Evolutionary conservation across 2,329 filamentous ascomycete species (phyloP).

Genomic region (Arthrobotrys sphaeroides): DNA sequence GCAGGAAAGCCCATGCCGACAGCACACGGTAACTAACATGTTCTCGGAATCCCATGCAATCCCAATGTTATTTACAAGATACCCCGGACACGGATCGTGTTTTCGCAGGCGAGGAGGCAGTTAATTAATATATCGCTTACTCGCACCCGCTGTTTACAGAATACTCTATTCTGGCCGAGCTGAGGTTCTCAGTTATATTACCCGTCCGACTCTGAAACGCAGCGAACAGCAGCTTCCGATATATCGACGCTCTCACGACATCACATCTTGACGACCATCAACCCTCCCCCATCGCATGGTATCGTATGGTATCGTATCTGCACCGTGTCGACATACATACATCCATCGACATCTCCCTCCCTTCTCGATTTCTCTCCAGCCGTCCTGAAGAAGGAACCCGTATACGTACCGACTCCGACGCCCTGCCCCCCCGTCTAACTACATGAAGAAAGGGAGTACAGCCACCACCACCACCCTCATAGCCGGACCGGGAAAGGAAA

Average conservation of each 20-base stretch:
- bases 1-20: conserved; percentile 17
- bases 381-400: background rate
- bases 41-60: too few species aligned
- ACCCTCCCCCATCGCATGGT: too few species aligned
- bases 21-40: conserved; percentile 18
- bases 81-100: too few species aligned
- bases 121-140: conserved; percentile 41
- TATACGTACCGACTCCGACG: background rate
- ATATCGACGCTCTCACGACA: too few species aligned
- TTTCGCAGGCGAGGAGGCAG: background rate
- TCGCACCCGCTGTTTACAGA: background rate
- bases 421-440: conserved; percentile 1
- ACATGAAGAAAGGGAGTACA: conserved; percentile 33
- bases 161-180: background rate
- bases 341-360: too few species aligned
- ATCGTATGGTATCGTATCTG: too few species aligned
- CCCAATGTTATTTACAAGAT: too few species aligned
- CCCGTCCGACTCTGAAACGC: too few species aligned
- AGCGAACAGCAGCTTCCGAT: too few species aligned
- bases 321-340: too few species aligned
- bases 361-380: background rate
- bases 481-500: conserved; percentile 41
- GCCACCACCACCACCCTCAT: conserved; percentile 9
- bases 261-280: too few species aligned
- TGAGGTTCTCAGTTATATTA: too few species aligned